Conservation (phyloP, 805 yeast species). For the Kazachstania psychrophila region DNA sequence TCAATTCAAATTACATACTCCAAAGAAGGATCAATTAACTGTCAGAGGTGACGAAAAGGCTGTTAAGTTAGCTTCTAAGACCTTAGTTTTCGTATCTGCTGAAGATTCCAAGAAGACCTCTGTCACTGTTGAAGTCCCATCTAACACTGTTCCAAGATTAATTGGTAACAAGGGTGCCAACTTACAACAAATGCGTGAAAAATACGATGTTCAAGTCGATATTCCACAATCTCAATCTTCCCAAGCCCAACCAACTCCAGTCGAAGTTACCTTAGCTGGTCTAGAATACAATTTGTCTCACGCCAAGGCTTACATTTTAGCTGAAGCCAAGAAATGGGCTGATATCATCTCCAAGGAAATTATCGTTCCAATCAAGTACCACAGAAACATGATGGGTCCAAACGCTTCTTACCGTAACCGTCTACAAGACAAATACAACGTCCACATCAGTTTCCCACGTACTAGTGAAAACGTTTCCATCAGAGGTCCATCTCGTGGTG, state of each 20-base stretch:
- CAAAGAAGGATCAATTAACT: constrained; percentile 44
- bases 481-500: constrained; percentile 88
- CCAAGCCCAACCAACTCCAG: constrained; percentile 19
- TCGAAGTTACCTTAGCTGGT: constrained; percentile 61
- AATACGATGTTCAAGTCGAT: constrained; percentile 69
- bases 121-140: constrained; percentile 51
- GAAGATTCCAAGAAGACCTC: constrained; percentile 25
- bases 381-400: constrained; percentile 74
- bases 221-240: constrained; percentile 45
- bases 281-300: constrained; percentile 67
- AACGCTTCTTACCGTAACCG: constrained; percentile 74
- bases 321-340: constrained; percentile 64
- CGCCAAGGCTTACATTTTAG: constrained; percentile 49
- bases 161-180: constrained; percentile 86
- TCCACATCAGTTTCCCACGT: constrained; percentile 67
- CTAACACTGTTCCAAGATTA: constrained; percentile 59
- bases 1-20: constrained; percentile 41
- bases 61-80: constrained; percentile 38
- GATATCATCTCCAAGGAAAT: constrained; percentile 66
- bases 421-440: constrained; percentile 80
- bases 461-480: constrained; percentile 54
- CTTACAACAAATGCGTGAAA: constrained; percentile 57
- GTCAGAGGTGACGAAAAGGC: constrained; percentile 64
- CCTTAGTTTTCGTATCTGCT: constrained; percentile 24
- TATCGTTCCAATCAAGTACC: constrained; percentile 67